Base-by-base conservation (phyloP, 305 asterid genomes). In the Rubia balearica region DNA sequence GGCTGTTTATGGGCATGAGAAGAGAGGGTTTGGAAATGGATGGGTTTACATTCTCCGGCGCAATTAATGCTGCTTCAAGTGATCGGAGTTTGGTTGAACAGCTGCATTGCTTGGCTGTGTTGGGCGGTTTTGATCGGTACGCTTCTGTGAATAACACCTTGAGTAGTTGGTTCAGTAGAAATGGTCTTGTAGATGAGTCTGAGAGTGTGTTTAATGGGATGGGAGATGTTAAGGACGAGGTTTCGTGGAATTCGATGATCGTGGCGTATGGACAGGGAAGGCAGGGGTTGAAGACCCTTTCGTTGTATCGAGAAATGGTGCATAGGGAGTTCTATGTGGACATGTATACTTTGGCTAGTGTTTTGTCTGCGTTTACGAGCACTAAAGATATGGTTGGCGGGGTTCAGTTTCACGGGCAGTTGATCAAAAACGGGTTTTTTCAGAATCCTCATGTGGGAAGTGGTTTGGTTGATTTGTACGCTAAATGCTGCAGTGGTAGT, bases 171-270 rank as follows among this genome's bases (percentile, higher is more conserved):
- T 90, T 87, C 41, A 71, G 91, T 64, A 87, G 71, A 72, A 85
- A 80, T 38, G 79, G 90, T 3, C 69, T 48, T 13, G 77, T 81
- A 46, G 65, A 48, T 11, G 84, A 83, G 75, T 89, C 96, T 0
- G 76, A 83, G 63, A 71, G 59, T 78, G 77, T 87, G 43, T 90
- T 90, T 76, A 14, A 13, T n/a, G 79, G 70, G 74, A 87, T 89
- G 89, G 88, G 80, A 38, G 76, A 53, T 55, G 74, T 75, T 68
- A 87, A 78, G 79, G 89, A 90, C 63, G 92, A 81, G 82, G 96
- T 90, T 4, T 84, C 97, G 2, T 90, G 97, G 97, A 90, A 87
- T 74, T 81, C 96, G 24, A 90, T 90, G 96, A 82, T 89, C 62
- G 95, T 89, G 61, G 88, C 87, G 0, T 89, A 84, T 27, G 92